These are phyloP conservation scores for Xylaria sp. DNA, from an alignment of 2,329 filamentous ascomycete genomes.

Conservation along the genomic window DNA sequence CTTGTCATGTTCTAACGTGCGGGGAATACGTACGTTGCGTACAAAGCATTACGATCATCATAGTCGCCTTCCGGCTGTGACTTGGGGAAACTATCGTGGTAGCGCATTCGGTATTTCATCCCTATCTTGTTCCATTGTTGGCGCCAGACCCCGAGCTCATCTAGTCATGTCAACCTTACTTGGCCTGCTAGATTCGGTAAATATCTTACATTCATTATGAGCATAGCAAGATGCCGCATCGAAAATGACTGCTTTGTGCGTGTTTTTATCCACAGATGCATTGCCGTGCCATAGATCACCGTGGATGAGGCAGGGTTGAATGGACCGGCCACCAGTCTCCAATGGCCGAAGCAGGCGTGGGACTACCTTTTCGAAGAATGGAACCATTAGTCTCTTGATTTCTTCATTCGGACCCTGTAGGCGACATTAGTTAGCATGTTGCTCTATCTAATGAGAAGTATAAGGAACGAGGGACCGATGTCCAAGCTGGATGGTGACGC, in stretches of 20 bases:
- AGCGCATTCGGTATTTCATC: not conserved
- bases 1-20: not conserved
- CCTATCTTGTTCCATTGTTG: not conserved
- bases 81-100: not conserved
- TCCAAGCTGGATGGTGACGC: too few species aligned
- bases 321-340: constrained; percentile 40
- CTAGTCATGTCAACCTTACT: constrained; percentile 1
- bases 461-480: too few species aligned
- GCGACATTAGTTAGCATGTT: not conserved
- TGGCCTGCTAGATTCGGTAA: not conserved
- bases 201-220: not conserved
- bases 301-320: constrained; percentile 52
- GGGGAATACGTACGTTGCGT: constrained; percentile 13
- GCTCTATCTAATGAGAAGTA: too few species aligned
- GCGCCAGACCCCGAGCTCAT: constrained; percentile 15
- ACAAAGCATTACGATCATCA: constrained; percentile 19
- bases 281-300: constrained; percentile 58
- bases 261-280: constrained; percentile 48
- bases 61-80: constrained; percentile 7
- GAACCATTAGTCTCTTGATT: not conserved
- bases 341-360: constrained; percentile 47
- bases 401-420: not conserved
- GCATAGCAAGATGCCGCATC: not conserved
- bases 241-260: constrained; percentile 46
- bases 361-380: constrained; percentile 42